A percentile compares a stretch with the other conserved stretches of the same genome.
phyloP scores from a whole-genome alignment of 1,284 basidiomycete species.

The Singerocomus rubriflavus region DNA sequence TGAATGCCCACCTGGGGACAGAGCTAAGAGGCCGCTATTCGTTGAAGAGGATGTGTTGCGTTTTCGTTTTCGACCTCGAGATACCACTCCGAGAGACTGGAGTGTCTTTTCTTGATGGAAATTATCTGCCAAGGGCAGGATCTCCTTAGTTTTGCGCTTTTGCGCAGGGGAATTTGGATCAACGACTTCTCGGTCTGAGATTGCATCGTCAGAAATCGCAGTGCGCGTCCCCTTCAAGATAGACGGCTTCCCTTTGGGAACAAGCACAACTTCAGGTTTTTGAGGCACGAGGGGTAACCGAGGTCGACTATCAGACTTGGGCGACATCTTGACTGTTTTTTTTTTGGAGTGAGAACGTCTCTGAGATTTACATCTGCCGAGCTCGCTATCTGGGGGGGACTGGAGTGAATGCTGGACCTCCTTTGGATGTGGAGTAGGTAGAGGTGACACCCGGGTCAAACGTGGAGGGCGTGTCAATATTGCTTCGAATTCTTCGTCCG shows the following conservation, averaged over 20 bases:
- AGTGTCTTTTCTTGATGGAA: slow-evolving; percentile 7
- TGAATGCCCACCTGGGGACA: slow-evolving; percentile 22
- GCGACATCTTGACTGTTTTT: background rate
- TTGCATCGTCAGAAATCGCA: background rate
- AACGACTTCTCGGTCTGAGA: slow-evolving; percentile 1
- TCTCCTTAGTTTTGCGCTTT: slow-evolving; percentile 25
- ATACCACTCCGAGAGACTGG: slow-evolving; percentile 8
- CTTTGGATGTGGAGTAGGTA: background rate
- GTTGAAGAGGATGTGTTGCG: slow-evolving; percentile 18
- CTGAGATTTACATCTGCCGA: slow-evolving; percentile 16
- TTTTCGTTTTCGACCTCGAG: slow-evolving; percentile 24
- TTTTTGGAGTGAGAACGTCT: slow-evolving; percentile 2
- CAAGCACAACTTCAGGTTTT: slow-evolving; percentile 12
- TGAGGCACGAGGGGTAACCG: slow-evolving; percentile 1
- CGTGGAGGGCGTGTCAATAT: slow-evolving; percentile 26
- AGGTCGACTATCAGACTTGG: slow-evolving; percentile 6
- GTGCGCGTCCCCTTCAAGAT: background rate
- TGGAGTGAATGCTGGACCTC: slow-evolving; percentile 11
- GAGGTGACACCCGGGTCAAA: slow-evolving; percentile 10
- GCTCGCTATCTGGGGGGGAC: slow-evolving; percentile 19
- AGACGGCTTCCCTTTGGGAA: slow-evolving; percentile 4
- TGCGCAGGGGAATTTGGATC: background rate
- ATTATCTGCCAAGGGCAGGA: background rate
- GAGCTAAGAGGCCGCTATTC: background rate
- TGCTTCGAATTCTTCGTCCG: slow-evolving; percentile 30